These are phyloP conservation scores for Artomyces pyxidatus DNA, from an alignment of 768 basidiomycete genomes.

Conservation along the genomic window DNA sequence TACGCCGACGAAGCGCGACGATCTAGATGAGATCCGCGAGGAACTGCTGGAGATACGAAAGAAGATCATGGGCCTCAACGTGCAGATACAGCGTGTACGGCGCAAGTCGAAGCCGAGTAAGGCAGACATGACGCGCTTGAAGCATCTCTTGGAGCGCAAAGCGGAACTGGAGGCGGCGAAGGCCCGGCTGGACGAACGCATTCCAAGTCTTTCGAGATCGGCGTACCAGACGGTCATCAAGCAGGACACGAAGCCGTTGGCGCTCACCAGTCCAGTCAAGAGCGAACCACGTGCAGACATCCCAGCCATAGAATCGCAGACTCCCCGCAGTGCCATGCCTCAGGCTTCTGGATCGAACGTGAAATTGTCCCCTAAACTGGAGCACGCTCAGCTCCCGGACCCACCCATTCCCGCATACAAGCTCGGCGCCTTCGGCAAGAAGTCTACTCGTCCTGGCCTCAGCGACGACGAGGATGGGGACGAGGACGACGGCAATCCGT, in stretches of 20 bases:
- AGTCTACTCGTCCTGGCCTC: not conserved
- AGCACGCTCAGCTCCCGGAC: not conserved
- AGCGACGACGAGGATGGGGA: not conserved
- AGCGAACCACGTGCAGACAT: not conserved
- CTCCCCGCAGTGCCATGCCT: not conserved
- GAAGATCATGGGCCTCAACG: conserved; percentile 1
- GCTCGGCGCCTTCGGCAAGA: not conserved
- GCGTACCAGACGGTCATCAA: not conserved
- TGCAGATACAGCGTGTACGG: not conserved
- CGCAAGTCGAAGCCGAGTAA: conserved; percentile 17
- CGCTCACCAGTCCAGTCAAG: conserved; percentile 7
- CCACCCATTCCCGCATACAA: not conserved
- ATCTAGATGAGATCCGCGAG: conserved; percentile 6
- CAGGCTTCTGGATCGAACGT: conserved; percentile 19
- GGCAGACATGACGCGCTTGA: conserved; percentile 15
- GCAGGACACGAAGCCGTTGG: conserved; percentile 12
- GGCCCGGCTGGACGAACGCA: not conserved
- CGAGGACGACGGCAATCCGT: not conserved
- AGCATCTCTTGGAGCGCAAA: not conserved
- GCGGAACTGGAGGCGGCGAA: not conserved
- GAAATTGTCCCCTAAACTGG: not conserved
- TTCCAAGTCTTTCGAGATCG: not conserved
- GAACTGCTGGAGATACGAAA: conserved; percentile 8
- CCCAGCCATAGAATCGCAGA: too few relatives aligned
- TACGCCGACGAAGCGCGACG: not conserved